phyloP scores from a whole-genome alignment of 1,139 yeast species.

The Debaryomyces nepalensis region DNA sequence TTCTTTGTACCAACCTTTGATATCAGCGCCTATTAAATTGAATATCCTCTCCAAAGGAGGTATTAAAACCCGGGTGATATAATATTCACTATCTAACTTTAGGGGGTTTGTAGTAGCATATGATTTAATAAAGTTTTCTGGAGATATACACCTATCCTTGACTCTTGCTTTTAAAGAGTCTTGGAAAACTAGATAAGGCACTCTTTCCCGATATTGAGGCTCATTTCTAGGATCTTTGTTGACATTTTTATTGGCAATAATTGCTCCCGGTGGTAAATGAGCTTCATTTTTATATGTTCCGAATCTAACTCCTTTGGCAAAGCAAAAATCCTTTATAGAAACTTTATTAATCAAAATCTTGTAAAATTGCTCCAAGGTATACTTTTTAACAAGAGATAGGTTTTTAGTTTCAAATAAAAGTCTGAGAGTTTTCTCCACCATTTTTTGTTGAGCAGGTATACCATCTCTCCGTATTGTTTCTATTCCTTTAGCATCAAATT shows the following conservation, averaged over 20 bases:
- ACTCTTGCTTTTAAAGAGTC: slow-evolving; percentile 70
- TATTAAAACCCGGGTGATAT: slow-evolving; percentile 76
- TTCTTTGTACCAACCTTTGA: slow-evolving; percentile 76
- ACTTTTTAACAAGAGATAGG: slow-evolving; percentile 68
- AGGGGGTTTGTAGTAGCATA: slow-evolving; percentile 36
- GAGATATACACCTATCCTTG: slow-evolving; percentile 79
- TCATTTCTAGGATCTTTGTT: slow-evolving; percentile 70
- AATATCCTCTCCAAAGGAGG: slow-evolving; percentile 91
- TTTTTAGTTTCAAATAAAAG: slow-evolving; percentile 75
- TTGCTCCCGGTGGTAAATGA: slow-evolving; percentile 89
- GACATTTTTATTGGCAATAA: slow-evolving; percentile 66
- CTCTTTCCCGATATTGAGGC: slow-evolving; percentile 88
- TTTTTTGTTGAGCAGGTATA: slow-evolving; percentile 86
- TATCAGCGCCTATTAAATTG: slow-evolving; percentile 80
- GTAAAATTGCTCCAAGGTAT: slow-evolving; percentile 64
- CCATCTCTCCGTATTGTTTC: slow-evolving; percentile 96
- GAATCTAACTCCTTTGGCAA: slow-evolving; percentile 85
- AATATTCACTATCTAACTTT: slow-evolving; percentile 78
- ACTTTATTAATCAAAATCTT: slow-evolving; percentile 67
- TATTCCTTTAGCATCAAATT: slow-evolving; percentile 93
- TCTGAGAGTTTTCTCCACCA: slow-evolving; percentile 71
- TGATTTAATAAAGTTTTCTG: slow-evolving; percentile 65
- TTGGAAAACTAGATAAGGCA: slow-evolving; percentile 79
- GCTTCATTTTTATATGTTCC: slow-evolving; percentile 79
- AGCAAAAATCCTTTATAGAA: slow-evolving; percentile 81